Conservation (phyloP, 352 stramenopile species). For the Globisporangium splendens region DNA sequence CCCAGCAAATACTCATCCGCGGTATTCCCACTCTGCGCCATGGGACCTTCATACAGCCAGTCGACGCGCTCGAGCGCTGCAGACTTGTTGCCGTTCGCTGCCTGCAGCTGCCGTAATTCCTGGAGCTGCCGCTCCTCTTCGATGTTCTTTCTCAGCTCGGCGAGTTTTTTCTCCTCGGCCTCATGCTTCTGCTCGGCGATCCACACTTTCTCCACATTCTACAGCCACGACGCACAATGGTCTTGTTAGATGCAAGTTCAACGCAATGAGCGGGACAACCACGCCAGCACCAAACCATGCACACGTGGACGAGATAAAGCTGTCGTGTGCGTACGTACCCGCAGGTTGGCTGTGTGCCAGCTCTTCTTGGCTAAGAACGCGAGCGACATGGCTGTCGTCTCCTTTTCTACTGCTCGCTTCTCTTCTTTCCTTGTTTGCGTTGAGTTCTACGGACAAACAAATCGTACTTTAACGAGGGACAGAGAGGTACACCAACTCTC, state of each 20-base stretch:
- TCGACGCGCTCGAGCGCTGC: conserved; percentile 84
- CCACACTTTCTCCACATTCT: conserved; percentile 98
- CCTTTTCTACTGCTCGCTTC: not conserved
- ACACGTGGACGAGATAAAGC: not conserved
- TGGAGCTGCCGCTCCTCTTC: conserved; percentile 95
- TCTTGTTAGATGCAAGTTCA: too few relatives aligned
- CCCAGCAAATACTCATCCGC: conserved; percentile 92
- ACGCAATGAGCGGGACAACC: conserved; percentile 11
- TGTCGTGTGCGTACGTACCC: conserved; percentile 35
- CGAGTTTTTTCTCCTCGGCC: conserved; percentile 91
- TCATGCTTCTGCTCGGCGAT: conserved; percentile 94
- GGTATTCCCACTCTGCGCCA: conserved; percentile 58
- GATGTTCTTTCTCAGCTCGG: conserved; percentile 95
- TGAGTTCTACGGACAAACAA: not conserved
- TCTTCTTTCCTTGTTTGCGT: not conserved
- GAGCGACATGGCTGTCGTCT: conserved; percentile 60
- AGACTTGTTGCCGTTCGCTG: conserved; percentile 74
- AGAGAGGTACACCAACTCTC: too few relatives aligned
- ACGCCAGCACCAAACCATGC: too few relatives aligned
- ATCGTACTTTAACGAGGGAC: too few relatives aligned
- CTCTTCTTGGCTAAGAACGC: conserved; percentile 96
- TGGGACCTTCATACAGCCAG: conserved; percentile 97
- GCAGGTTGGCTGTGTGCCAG: conserved; percentile 96
- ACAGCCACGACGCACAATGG: not conserved
- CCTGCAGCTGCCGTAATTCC: conserved; percentile 92